A percentile compares a stretch with the other conserved stretches of the same genome.
Evolutionary conservation across 2,329 filamentous ascomycete genomes (phyloP).

Genomic region (Hymenoscyphus albidus): DNA sequence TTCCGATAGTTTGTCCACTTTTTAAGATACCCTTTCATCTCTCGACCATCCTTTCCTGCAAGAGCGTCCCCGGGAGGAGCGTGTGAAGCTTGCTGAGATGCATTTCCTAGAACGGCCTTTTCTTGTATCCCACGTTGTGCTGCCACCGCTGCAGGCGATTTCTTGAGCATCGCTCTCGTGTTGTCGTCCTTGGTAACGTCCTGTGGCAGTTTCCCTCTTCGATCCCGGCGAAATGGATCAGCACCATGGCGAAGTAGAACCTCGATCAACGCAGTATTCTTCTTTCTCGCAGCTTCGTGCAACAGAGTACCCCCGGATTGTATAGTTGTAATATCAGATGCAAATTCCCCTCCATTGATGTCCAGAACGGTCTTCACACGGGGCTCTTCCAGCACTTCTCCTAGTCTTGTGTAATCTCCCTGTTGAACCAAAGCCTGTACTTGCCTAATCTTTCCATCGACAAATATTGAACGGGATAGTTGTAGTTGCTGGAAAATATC

Average conservation of each 20-base stretch:
- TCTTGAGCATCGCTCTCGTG: conserved; percentile 84
- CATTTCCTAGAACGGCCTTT: conserved; percentile 85
- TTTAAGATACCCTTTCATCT: conserved; percentile 98
- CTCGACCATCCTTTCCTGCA: conserved; percentile 80
- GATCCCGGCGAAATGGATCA: conserved; percentile 91
- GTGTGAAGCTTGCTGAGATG: conserved; percentile 49
- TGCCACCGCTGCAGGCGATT: conserved; percentile 87
- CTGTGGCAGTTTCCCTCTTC: conserved; percentile 91
- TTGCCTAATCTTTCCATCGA: conserved; percentile 79
- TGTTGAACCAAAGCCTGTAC: conserved; percentile 74
- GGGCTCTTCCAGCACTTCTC: conserved; percentile 77
- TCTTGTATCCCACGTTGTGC: conserved; percentile 96
- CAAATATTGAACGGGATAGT: conserved; percentile 81
- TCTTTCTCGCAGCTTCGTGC: conserved; percentile 87
- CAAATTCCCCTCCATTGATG: conserved; percentile 87
- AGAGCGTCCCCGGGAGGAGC: conserved; percentile 55
- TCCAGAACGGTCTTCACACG: conserved; percentile 83
- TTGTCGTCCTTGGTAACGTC: conserved; percentile 94
- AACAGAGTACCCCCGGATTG: conserved; percentile 87
- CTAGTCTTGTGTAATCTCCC: conserved; percentile 72
- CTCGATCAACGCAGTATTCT: conserved; percentile 83
- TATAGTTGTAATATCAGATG: conserved; percentile 71
- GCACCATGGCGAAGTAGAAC: conserved; percentile 88
- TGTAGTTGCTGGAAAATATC: conserved; percentile 96
- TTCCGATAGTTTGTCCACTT: conserved; percentile 99